These are phyloP conservation scores for Melampsora americana DNA, from an alignment of 1,284 basidiomycete genomes.

Conservation along the genomic window DNA sequence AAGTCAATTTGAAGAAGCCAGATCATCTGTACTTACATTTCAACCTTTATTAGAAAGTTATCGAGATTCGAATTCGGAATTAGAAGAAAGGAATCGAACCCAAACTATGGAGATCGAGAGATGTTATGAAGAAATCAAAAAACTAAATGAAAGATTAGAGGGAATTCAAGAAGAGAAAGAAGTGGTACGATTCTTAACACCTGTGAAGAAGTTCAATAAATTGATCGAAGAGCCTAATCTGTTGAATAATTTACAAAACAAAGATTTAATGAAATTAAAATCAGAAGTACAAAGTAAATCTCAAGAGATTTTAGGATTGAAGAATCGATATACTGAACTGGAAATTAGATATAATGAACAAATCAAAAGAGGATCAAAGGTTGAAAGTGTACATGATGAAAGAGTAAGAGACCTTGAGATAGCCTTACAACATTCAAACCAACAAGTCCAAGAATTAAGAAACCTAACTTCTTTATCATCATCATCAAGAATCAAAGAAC, in stretches of 20 bases:
- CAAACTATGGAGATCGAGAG: no score
- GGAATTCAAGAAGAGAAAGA: slow-evolving; percentile 5
- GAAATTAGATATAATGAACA: not conserved
- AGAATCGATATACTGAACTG: not conserved
- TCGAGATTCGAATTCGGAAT: not conserved
- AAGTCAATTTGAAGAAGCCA: not conserved
- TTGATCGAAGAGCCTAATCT: no score
- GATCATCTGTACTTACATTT: no score
- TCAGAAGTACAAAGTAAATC: not conserved
- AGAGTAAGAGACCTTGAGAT: not conserved
- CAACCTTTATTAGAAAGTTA: not conserved
- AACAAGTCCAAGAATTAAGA: not conserved
- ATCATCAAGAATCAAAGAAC: no score
- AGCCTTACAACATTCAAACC: not conserved
- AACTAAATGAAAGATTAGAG: not conserved
- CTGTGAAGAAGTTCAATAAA: no score
- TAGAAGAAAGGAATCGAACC: not conserved
- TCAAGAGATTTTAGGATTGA: not conserved
- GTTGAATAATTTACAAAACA: not conserved
- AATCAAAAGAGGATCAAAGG: not conserved
- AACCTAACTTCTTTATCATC: not conserved
- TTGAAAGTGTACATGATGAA: slow-evolving; percentile 1
- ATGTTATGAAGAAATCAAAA: not conserved
- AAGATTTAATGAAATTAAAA: not conserved
- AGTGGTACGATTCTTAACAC: not conserved